Evolutionary conservation across 192 early-diverging fungal genomes (phyloP).

Genomic region (Mortierella hygrophila): DNA sequence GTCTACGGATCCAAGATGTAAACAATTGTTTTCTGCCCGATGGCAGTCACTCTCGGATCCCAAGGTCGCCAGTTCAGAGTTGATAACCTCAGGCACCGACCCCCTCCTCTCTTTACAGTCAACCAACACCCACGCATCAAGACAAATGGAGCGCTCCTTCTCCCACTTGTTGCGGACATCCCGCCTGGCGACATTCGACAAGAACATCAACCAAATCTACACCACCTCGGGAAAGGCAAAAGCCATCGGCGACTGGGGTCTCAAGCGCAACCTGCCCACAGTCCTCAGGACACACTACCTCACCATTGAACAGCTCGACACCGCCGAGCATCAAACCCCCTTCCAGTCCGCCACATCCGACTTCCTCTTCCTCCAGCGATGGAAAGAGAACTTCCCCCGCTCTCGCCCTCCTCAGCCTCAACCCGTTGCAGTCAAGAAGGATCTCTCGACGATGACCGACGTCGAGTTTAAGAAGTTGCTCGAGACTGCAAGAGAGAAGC

Average conservation of each 20-base stretch:
- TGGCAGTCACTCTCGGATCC: not conserved
- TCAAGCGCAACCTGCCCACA: conserved; percentile 81
- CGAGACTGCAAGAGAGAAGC: conserved; percentile 63
- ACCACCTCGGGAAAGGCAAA: conserved; percentile 67
- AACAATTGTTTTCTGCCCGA: not conserved
- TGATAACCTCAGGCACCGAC: not conserved
- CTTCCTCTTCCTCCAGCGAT: conserved; percentile 69
- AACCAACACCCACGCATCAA: not conserved
- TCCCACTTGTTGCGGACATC: conserved; percentile 75
- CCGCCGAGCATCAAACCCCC: conserved; percentile 77
- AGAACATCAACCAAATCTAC: conserved; percentile 79
- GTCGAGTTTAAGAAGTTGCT: conserved; percentile 74
- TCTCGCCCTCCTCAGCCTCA: conserved; percentile 66
- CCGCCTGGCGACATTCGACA: conserved; percentile 76
- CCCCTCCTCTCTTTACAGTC: not conserved
- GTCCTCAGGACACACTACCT: conserved; percentile 69
- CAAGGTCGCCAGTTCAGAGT: not conserved
- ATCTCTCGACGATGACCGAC: conserved; percentile 69
- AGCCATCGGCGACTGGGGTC: conserved; percentile 77
- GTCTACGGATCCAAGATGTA: conserved; percentile 6
- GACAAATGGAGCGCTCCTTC: conserved; percentile 74
- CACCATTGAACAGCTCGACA: conserved; percentile 72
- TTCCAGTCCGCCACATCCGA: conserved; percentile 73
- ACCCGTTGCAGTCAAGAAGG: conserved; percentile 58
- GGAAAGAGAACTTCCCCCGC: conserved; percentile 81